A percentile compares a stretch with the other conserved stretches of the same genome.
Conservation (phyloP, 805 yeast genomes). For the Teunomyces cretensis region DNA sequence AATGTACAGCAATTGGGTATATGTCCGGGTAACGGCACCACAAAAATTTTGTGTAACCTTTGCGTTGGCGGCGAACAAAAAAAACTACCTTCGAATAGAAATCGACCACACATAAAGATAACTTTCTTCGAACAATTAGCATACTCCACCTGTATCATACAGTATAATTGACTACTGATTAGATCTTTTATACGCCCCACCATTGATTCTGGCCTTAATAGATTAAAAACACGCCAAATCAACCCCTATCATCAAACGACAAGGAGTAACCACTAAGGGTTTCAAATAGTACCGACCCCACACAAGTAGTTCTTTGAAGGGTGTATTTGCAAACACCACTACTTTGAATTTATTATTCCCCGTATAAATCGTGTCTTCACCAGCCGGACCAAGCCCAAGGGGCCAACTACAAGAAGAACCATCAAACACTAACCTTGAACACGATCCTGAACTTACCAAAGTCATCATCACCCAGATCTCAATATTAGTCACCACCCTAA, state of each 20-base stretch:
- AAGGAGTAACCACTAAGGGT: not conserved
- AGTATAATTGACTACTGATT: slow-evolving; percentile 38
- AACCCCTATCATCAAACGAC: not conserved
- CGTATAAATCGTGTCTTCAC: slow-evolving; percentile 35
- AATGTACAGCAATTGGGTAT: not conserved
- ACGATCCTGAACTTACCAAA: slow-evolving; percentile 31
- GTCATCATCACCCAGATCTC: slow-evolving; percentile 54
- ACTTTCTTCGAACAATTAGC: not conserved
- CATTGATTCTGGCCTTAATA: slow-evolving; percentile 1
- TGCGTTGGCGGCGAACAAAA: slow-evolving; percentile 12
- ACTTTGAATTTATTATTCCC: not conserved
- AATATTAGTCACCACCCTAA: slow-evolving; percentile 47
- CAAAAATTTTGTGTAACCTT: slow-evolving; percentile 8
- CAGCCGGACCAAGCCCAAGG: slow-evolving; percentile 8
- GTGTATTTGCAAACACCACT: slow-evolving; percentile 5
- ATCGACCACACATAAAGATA: not conserved
- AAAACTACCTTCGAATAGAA: not conserved
- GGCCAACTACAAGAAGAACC: slow-evolving; percentile 4
- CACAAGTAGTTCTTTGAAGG: slow-evolving; percentile 1
- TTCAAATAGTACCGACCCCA: not conserved
- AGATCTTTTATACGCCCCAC: slow-evolving; percentile 28
- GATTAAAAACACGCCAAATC: not conserved
- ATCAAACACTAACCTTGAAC: not conserved
- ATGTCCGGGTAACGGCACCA: slow-evolving; percentile 15
- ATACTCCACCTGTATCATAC: slow-evolving; percentile 3